These are phyloP conservation scores for Sclerotinia trifoliorum DNA, from an alignment of 2,329 filamentous ascomycete genomes.

Conservation along the genomic window DNA sequence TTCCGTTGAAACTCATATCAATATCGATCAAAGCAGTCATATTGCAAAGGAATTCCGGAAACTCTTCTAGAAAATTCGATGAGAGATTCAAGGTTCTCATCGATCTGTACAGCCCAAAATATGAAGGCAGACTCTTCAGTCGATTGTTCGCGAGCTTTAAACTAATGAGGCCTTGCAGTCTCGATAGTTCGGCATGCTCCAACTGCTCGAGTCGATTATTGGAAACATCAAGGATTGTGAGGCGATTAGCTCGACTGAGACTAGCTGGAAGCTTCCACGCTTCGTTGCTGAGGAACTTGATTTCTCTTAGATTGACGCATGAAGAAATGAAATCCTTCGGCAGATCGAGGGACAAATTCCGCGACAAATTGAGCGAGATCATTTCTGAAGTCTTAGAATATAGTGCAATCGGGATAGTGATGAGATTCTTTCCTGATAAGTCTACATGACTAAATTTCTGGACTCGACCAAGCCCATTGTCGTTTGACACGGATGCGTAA, in stretches of 20 bases:
- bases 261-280: constrained; percentile 82
- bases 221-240: constrained; percentile 90
- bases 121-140: constrained; percentile 72
- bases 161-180: constrained; percentile 74
- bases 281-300: constrained; percentile 95
- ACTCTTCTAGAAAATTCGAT: constrained; percentile 84
- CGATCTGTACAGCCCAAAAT: constrained; percentile 77
- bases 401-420: constrained; percentile 91
- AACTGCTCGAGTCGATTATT: constrained; percentile 90
- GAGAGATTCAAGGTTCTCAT: constrained; percentile 86
- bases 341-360: constrained; percentile 87
- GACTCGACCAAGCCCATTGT: constrained; percentile 76
- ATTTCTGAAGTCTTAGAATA: constrained; percentile 92
- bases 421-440: constrained; percentile 81
- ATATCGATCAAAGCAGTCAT: constrained; percentile 83
- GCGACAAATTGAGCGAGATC: constrained; percentile 88
- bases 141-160: constrained; percentile 94
- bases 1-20: constrained; percentile 95
- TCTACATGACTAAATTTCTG: constrained; percentile 95
- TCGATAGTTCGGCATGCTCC: constrained; percentile 78
- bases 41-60: constrained; percentile 82
- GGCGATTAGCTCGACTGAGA: constrained; percentile 72
- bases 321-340: constrained; percentile 96
- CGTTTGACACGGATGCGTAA: constrained; percentile 69
- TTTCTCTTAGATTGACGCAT: constrained; percentile 86